Evolutionary conservation across 225 moss, liverwort and hornwort species (phyloP), one percentile per base, ranked within the genome.

Genomic region (Climacium dendroides): DNA sequence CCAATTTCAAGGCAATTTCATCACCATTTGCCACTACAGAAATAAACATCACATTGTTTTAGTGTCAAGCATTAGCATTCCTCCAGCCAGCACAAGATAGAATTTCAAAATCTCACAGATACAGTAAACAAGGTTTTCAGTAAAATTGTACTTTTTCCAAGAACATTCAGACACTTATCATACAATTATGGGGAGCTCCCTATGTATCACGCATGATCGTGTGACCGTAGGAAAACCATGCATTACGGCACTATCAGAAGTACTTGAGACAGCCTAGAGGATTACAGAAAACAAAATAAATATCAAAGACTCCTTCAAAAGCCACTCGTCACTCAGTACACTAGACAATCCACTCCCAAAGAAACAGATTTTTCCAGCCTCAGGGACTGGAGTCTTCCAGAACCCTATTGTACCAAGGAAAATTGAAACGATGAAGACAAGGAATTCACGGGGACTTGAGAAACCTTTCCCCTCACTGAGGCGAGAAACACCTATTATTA

Each of bases 401-500:
- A 74, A 85, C 61, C 48, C 50, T 29, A 11, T 23, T 62, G 12
- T 29, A 74, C 47, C 52, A 29, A n/a, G 13, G 19, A 48, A 62
- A 83, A 70, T 47, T 57, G 15, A 32, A 73, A 69, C 28, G 74
- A n/a, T 18, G 18, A 64, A 24, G n/a, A n/a, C 30, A 32, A 54
- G 32, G 32, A 34, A 76, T 6, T 47, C 81, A 59, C 57, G 10
- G 48, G 45, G 15, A 39, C 35, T 73, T 60, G 34, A 43, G 52
- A 48, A 80, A 72, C 59, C 50, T 80, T 80, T 87, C 47, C 72
- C 48, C 60, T 80, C 87, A 80, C 72, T 78, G 53, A 81, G 87
- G 85, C 76, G 72, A 54, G 58, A 79, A 63, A 85, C 88, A 90
- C 88, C 87, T 80, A 83, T 90, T 90, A 90, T 92, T 86, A 78